Base-by-base conservation (phyloP, 139 green algal species). In the Chlamydomonas sp. region DNA sequence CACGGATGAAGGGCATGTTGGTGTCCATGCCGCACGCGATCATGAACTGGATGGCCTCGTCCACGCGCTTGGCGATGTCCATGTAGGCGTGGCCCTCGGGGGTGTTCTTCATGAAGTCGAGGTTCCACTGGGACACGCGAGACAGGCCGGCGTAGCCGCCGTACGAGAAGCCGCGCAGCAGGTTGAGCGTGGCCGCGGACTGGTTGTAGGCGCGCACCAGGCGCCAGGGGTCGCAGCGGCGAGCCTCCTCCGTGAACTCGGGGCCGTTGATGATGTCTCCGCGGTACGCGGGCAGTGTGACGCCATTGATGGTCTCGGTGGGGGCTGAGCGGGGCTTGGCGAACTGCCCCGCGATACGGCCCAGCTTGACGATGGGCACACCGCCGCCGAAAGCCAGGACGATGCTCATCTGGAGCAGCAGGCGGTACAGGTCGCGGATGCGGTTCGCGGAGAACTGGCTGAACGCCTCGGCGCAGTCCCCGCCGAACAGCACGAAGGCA, bases 241-340 rank as follows among this genome's bases (percentile, higher is more conserved):
- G 96, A 1, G 98, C 95, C 77, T 98, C 95, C 2, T 88, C 14
- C 0, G 94, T 98, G 91, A 99, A 99, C 83, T 99, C 97, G 6
- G 96, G 94, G 5, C 94, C 96, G 90, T 99, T 99, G 93, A 99
- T 99, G 94, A 99, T 99, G 95, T 99, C 98, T 2, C 98, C 98
- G 68, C 96, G 87, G 92, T 97, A 96, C 17, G 89, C 92, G 59
- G 94, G 93, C 62, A 96, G 89, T 61, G 89, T 90, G 4, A 95
- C 91, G 77, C 92, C 93, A 78, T 93, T 83, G 62, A 92, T 90
- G 80, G 85, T 93, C 90, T 96, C 94, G 12, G 81, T 85, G 77
- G 80, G 60, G 31, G 85, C 68, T 3, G 79, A 91, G 68, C 98
- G 91, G 5, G 98, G 98, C 95, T 99, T 99, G 89, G 98, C 98